A percentile compares a stretch with the other conserved stretches of the same genome.
These are phyloP conservation scores for Venturia oleaginea DNA, from an alignment of 2,329 filamentous ascomycete genomes.

Conservation along the genomic window DNA sequence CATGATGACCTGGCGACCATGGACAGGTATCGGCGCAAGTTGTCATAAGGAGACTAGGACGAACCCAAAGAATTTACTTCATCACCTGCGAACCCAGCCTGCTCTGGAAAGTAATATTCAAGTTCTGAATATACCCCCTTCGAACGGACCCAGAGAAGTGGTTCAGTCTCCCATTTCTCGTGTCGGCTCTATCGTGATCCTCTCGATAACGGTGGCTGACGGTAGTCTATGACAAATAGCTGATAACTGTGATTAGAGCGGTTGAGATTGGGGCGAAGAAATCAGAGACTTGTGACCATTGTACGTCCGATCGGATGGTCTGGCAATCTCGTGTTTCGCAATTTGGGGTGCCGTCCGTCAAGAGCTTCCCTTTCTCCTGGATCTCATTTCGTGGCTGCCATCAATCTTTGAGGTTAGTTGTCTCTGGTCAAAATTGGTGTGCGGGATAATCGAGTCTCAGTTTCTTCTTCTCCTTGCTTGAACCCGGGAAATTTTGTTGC, in stretches of 20 bases:
- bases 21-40: neutral
- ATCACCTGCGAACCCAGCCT: constrained; percentile 2
- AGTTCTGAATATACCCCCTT: neutral
- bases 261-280: neutral
- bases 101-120: neutral
- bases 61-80: neutral
- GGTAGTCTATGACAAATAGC: neutral
- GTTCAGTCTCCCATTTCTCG: neutral
- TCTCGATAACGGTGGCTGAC: neutral
- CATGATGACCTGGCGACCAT: neutral
- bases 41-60: constrained; percentile 6
- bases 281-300: neutral
- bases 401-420: neutral
- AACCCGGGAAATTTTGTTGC: neutral
- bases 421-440: neutral
- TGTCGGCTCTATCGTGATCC: neutral
- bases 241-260: neutral
- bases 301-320: constrained; percentile 9
- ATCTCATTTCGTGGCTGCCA: neutral
- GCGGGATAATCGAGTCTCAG: neutral
- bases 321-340: constrained; percentile 6
- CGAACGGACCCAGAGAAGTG: neutral
- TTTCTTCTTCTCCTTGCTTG: neutral
- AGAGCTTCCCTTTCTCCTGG: neutral
- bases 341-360: neutral